Base-by-base conservation (phyloP, 371 early-diverging fungal genomes). In the Conidiobolus incongruus region DNA sequence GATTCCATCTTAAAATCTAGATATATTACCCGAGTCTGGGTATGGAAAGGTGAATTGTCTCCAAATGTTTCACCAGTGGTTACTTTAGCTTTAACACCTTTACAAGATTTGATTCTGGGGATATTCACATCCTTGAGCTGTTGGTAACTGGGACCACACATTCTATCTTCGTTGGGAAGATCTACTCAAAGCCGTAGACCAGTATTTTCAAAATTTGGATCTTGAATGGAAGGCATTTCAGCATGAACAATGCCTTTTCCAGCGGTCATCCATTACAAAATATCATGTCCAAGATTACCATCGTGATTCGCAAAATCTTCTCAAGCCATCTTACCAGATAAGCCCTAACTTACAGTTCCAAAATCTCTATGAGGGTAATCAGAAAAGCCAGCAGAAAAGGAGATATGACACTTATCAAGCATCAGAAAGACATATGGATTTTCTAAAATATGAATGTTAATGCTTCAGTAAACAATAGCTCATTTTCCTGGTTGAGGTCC, bases 361-460 rank as follows among this genome's bases (percentile, higher is more conserved):
- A 82, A 80, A 6, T 81, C 81, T 32, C 77, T 66, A 41, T 75
- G 76, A 15, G 75, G 74, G 51, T 76, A 73, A 28, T 71, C 69
- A 4, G 61, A 69, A 53, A 68, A 69, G 8, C 75, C 75, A 46
- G 56, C 72, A 40, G 65, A 72, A 12, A 12, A 24, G 3, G 4
- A 12, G 6, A 38, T 16, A 4, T 20, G 6, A 15, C 7, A 38
- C 12, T 38, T 4, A 15, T 38, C 38, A 4, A 38, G 22, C 20
- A 38, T 20, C 11, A 38, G 22, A 15, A 38, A 38, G 0, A 84
- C 84, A 54, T 87, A 85, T 21, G 80, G 65, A 50, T 75, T 70
- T 33, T 73, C 61, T 11, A 79, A 61, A 16, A 65, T 55, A 15
- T 47, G 52, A 1, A 63, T 65, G 30, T 83, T 83, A 40, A 87